Percentiles rank a stretch among this genome's conserved stretches.
phyloP scores from a whole-genome alignment of 129 eudicot species.

The Kitagawia praeruptora region DNA sequence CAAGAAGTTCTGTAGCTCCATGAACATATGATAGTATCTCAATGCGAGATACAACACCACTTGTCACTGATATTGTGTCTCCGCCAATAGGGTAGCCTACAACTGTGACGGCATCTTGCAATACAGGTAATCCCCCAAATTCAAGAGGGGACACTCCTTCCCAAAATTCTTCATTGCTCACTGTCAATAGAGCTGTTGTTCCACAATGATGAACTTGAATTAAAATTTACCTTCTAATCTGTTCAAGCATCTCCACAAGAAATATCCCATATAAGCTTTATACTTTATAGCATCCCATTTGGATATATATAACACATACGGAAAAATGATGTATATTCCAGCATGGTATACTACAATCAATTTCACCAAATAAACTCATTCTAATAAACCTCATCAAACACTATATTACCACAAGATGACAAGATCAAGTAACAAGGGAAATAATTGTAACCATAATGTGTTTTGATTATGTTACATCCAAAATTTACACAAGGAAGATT shows the following conservation, averaged over 20 bases:
- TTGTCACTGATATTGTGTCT: slow-evolving; percentile 56
- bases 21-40: slow-evolving; percentile 60
- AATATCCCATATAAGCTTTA: not conserved
- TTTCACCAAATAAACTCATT: too few species aligned
- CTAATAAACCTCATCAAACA: too few species aligned
- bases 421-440: too few species aligned
- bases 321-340: too few species aligned
- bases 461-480: too few species aligned
- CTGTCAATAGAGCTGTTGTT: slow-evolving; percentile 43
- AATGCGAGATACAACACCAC: slow-evolving; percentile 62
- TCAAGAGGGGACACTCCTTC: slow-evolving; percentile 47
- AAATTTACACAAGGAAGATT: too few species aligned
- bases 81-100: slow-evolving; percentile 66
- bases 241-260: not conserved
- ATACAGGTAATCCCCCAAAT: slow-evolving; percentile 56
- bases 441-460: too few species aligned
- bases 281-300: not conserved
- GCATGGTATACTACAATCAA: too few species aligned
- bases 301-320: too few species aligned
- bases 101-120: slow-evolving; percentile 61
- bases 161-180: slow-evolving; percentile 56
- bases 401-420: too few species aligned
- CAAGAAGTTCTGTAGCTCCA: slow-evolving; percentile 66
- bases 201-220: slow-evolving; percentile 7
- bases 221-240: not conserved